Conservation (phyloP, 805 yeast species). For the Nakazawaea anatomiae region DNA sequence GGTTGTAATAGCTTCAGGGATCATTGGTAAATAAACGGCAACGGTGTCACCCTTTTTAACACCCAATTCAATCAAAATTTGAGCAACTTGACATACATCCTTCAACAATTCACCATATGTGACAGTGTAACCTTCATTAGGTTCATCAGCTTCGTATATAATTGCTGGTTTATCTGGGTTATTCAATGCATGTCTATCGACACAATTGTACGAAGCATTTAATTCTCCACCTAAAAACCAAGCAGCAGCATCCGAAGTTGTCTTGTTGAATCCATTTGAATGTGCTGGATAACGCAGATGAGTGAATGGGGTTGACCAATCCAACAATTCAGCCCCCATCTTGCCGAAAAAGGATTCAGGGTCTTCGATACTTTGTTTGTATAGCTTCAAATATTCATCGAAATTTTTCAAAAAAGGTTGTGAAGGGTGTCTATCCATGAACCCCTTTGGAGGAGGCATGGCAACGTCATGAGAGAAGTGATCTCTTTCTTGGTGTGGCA, state of each 20-base stretch:
- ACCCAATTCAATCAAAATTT: conserved; percentile 59
- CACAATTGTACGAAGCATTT: conserved; percentile 77
- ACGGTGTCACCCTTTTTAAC: conserved; percentile 79
- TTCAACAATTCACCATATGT: conserved; percentile 69
- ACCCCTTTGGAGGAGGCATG: conserved; percentile 26
- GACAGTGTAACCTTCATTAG: conserved; percentile 51
- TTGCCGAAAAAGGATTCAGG: conserved; percentile 52
- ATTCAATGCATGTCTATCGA: conserved; percentile 71
- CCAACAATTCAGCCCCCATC: conserved; percentile 40
- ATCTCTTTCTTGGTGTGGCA: conserved; percentile 22
- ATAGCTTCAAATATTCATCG: conserved; percentile 43
- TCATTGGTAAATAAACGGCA: conserved; percentile 84
- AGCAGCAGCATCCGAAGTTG: conserved; percentile 46
- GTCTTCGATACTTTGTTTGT: conserved; percentile 50
- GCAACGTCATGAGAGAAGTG: conserved; percentile 24
- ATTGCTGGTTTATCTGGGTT: conserved; percentile 71
- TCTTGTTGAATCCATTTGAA: conserved; percentile 38
- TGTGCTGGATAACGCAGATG: conserved; percentile 37
- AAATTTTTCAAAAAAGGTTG: conserved; percentile 42
- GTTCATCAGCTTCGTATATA: conserved; percentile 79
- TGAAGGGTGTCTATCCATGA: conserved; percentile 34
- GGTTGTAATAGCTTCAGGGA: conserved; percentile 71
- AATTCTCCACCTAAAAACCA: conserved; percentile 80
- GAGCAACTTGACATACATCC: conserved; percentile 67
- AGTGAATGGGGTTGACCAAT: conserved; percentile 50